Percentiles rank a stretch among this genome's conserved stretches.
phyloP scores from a whole-genome alignment of 805 yeast genomes.

The Kodamaea hsintzibuensis region DNA sequence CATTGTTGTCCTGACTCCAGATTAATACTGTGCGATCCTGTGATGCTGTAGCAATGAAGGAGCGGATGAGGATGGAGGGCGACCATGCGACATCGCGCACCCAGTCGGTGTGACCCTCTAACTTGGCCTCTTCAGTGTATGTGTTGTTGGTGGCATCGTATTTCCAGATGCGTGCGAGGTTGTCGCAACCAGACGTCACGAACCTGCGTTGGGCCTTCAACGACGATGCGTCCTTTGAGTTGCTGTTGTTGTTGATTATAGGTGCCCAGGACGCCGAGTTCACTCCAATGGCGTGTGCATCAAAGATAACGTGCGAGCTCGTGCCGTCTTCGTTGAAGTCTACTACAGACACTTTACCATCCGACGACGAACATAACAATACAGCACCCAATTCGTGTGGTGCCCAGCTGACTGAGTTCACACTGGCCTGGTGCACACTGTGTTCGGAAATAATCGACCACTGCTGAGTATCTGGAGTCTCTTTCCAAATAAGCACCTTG shows the following conservation, averaged over 20 bases:
- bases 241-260: constrained; percentile 26
- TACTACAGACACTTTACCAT: constrained; percentile 87
- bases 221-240: constrained; percentile 29
- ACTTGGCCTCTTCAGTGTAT: constrained; percentile 70
- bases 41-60: constrained; percentile 94
- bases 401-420: constrained; percentile 94
- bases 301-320: constrained; percentile 58
- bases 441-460: constrained; percentile 91
- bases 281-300: constrained; percentile 92
- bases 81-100: constrained; percentile 99
- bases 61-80: constrained; percentile 80
- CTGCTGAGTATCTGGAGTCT: constrained; percentile 69
- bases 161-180: constrained; percentile 89
- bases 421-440: constrained; percentile 88
- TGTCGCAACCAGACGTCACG: constrained; percentile 95
- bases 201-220: constrained; percentile 62
- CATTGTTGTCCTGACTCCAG: constrained; percentile 82
- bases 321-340: constrained; percentile 91
- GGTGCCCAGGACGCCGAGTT: constrained; percentile 97
- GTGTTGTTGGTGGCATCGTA: constrained; percentile 54
- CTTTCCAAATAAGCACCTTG: constrained; percentile 91
- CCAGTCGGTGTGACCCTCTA: constrained; percentile 96
- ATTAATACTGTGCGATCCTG: constrained; percentile 93
- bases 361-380: constrained; percentile 86
- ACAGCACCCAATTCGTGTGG: constrained; percentile 96